These are phyloP conservation scores for Ustilago shanxiensis DNA, from an alignment of 1,284 basidiomycete genomes.

Conservation along the genomic window DNA sequence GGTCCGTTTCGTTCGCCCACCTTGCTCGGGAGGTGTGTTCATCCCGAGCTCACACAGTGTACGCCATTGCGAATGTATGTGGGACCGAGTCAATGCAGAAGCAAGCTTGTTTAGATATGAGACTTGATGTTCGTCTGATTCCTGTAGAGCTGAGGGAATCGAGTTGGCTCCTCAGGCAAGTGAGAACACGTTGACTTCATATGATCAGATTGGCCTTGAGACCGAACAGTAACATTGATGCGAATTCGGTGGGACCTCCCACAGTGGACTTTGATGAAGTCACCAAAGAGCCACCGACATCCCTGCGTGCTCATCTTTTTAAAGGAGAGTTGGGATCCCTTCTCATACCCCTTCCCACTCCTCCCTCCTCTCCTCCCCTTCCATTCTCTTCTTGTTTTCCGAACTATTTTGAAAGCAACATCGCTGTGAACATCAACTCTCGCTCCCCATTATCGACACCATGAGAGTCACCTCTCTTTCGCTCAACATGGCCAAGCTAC, in stretches of 20 bases:
- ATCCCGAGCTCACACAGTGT: too few species aligned
- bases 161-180: too few species aligned
- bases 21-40: too few species aligned
- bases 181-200: neutral
- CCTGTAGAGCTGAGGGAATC: too few species aligned
- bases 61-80: too few species aligned
- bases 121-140: too few species aligned
- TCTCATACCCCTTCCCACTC: neutral
- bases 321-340: neutral
- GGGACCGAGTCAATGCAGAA: too few species aligned
- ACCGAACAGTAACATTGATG: neutral
- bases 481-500: conserved; percentile 28
- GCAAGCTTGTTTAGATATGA: too few species aligned
- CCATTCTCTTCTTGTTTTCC: too few species aligned
- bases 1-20: too few species aligned
- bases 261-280: neutral
- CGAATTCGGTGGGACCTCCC: neutral
- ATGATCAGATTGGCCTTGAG: neutral
- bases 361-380: neutral
- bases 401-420: too few species aligned
- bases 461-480: conserved; percentile 18
- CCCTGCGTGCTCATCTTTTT: neutral
- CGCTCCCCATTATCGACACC: neutral
- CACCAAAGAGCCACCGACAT: neutral
- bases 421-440: neutral